These are phyloP conservation scores for Euphorbia peplus DNA, from an alignment of 345 rosid genomes.

Conservation along the genomic window DNA sequence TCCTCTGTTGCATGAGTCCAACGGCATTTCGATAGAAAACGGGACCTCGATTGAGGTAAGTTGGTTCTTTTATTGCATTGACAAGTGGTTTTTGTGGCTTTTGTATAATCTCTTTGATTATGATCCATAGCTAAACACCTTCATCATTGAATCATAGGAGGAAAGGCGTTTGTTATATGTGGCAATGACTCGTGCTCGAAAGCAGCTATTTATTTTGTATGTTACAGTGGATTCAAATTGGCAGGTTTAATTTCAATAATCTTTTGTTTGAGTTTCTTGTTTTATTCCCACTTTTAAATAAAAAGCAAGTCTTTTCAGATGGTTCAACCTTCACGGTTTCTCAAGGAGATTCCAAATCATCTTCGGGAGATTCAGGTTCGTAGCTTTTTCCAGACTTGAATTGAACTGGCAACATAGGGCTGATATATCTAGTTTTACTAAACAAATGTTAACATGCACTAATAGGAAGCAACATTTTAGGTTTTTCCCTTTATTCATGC, in stretches of 20 bases:
- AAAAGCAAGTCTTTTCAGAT: conserved; percentile 45
- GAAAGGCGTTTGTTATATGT: conserved; percentile 87
- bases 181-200: conserved; percentile 96
- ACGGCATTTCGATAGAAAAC: conserved; percentile 45
- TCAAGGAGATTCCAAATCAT: conserved; percentile 81
- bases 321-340: conserved; percentile 92
- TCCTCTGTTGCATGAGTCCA: conserved; percentile 72
- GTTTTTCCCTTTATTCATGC: not conserved
- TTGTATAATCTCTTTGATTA: not conserved
- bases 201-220: conserved; percentile 73
- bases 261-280: conserved; percentile 15
- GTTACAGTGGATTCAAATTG: conserved; percentile 76
- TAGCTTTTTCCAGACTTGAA: not conserved
- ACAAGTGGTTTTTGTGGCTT: conserved; percentile 4
- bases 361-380: conserved; percentile 66
- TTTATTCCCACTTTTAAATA: conserved; percentile 18
- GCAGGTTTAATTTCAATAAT: conserved; percentile 61
- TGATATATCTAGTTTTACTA: not conserved
- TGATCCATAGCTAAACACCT: conserved; percentile 15
- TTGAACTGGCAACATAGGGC: not conserved
- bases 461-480: not conserved
- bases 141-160: conserved; percentile 50
- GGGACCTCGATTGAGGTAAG: conserved; percentile 69
- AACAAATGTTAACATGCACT: not conserved
- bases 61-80: conserved; percentile 13